Evolutionary conservation across 352 stramenopile species (phyloP), one percentile per base, ranked within the genome.

Genomic region (Pseudoperonospora humuli): DNA sequence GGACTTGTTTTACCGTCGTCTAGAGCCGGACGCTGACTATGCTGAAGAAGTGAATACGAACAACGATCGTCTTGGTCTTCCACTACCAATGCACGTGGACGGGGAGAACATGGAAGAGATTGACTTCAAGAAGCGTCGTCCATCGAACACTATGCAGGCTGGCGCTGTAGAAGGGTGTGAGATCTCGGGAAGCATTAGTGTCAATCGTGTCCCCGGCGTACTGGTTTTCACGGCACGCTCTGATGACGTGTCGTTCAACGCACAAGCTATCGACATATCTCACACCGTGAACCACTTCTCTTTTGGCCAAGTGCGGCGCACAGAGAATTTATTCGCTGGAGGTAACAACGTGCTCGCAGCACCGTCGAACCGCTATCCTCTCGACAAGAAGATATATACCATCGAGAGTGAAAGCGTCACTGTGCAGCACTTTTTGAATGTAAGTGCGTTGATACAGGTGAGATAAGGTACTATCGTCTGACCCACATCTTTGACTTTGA

Each of bases 221-320:
- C 42, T 91, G 28, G 68, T 80, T 33, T 74, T 88, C 38, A 85
- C 74, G 29, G 75, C 75, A 9, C 62, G 67, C 15, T 80, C 75
- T 18, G 63, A 75, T 23, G 75, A 91, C 11, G 59, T 85, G 28
- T 88, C 78, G 29, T 84, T 91, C 27, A 70, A 85, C 7, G 55
- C 67, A 13, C 48, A 63, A 14, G 49, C 64, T 18, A 56, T 91
- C 43, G 81, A 91, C 42, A 46, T 75, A 18, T 84, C 71, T 0
- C 78, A 91, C 36, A 37, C 62, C 39, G 74, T 91, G 20, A 82
- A 87, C 51, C 77, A 93, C 48, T 89, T 93, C 21, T 93, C 77
- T 6, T 93, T 93, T 44, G 80, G 80, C n/a, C 75, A 92, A 47
- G 72, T 88, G 15, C 73, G 72, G 27, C 63, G 61, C 20, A 63